Evolutionary conservation across 2,329 filamentous ascomycete genomes (phyloP), one percentile per base, ranked within the genome.

Genomic region (Thermochaetoides dissita): DNA sequence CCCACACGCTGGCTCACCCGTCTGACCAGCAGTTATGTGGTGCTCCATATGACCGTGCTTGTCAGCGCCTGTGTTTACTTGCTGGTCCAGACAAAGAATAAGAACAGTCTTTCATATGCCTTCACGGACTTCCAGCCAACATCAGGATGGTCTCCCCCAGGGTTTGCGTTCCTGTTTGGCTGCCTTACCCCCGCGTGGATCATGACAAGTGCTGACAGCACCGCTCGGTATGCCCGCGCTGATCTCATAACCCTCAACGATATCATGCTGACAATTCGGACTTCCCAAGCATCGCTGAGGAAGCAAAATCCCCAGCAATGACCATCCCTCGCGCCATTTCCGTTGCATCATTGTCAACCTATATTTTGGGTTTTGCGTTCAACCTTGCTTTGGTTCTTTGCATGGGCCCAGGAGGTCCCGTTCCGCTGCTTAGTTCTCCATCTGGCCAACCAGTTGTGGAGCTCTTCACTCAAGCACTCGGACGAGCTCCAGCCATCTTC

Each of bases 171-270:
- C 53, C 53, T 75, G n/a, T 75, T 76, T 45, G 72, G 72, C n/a
- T 75, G 74, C 53, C 58, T 77, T 28, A 71, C 68, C 2, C 72
- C 74, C 33, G 67, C 66, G 12, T 77, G 72, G 72, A 75, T 71
- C 41, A 76, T 76, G 71, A 76, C 71, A 4, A 54, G 58, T 43
- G 56, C 54, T 38, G 57, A 59, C 38, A 56, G 55, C 37, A 55
- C 55, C 10, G 56, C 53, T 34, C 55, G 51, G 51, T 52, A 41
- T 38, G 46, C 10, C 17, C 34, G 8, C 30, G 30, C 11, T 11
- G 28, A 12, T 29, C 30, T 28, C 37, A 6, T n/a, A n/a, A 12
- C 10, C 32, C 10, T 32, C 34, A 5, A 17, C 11, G 34, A 32
- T 32, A 6, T 24, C n/a, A n/a, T 6, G 12, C 37, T 30, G 11